These are phyloP conservation scores for Candida railenensis DNA, from an alignment of 805 yeast genomes.

Conservation along the genomic window DNA sequence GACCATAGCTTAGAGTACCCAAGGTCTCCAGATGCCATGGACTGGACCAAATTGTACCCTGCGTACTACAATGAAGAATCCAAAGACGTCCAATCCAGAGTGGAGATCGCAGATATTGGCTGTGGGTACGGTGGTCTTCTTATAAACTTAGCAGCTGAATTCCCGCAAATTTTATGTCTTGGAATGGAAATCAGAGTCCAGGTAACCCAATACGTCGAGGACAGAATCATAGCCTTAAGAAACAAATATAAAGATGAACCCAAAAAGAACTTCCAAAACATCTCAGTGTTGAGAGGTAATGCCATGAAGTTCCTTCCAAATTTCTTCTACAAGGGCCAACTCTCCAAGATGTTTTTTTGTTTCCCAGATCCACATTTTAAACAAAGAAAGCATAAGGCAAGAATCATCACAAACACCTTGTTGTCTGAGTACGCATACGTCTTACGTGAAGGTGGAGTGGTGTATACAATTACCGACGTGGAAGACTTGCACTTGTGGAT, in stretches of 20 bases:
- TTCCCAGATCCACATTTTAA: slow-evolving; percentile 99
- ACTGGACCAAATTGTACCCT: slow-evolving; percentile 82
- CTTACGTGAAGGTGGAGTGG: slow-evolving; percentile 78
- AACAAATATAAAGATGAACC: slow-evolving; percentile 40
- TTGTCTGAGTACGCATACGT: slow-evolving; percentile 91
- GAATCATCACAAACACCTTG: slow-evolving; percentile 88
- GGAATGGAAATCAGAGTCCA: slow-evolving; percentile 99
- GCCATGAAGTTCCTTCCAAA: slow-evolving; percentile 98
- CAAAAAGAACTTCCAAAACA: slow-evolving; percentile 64
- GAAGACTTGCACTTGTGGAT: slow-evolving; percentile 93
- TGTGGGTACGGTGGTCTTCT: slow-evolving; percentile 96
- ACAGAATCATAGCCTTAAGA: slow-evolving; percentile 87
- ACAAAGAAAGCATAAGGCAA: slow-evolving; percentile 94
- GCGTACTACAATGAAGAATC: slow-evolving; percentile 44
- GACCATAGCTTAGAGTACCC: slow-evolving; percentile 95
- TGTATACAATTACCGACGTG: slow-evolving; percentile 96
- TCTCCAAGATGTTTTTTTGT: slow-evolving; percentile 92
- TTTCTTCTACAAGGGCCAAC: slow-evolving; percentile 79
- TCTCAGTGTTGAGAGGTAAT: slow-evolving; percentile 88
- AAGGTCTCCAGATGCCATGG: slow-evolving; percentile 73
- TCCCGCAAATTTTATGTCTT: slow-evolving; percentile 70
- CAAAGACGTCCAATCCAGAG: slow-evolving; percentile 48
- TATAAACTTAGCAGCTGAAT: slow-evolving; percentile 73
- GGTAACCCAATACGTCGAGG: slow-evolving; percentile 96
- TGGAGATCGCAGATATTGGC: slow-evolving; percentile 93